A percentile compares a stretch with the other conserved stretches of the same genome.
phyloP scores from a whole-genome alignment of 2,329 filamentous ascomycete species.

The Fusarium coicis region DNA sequence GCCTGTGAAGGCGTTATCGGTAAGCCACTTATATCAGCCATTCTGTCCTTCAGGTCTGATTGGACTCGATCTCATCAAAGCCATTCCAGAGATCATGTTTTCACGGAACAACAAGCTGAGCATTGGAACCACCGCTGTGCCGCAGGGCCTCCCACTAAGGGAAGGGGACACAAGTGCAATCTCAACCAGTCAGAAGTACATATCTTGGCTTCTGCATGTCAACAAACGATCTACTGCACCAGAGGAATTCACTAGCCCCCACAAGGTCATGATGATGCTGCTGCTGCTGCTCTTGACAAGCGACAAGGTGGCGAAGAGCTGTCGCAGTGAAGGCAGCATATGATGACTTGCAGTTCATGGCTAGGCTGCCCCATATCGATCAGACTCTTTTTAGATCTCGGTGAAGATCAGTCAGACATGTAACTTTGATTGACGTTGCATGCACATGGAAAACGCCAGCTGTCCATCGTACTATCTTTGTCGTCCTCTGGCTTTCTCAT shows the following conservation, averaged over 20 bases:
- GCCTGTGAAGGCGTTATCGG: neutral
- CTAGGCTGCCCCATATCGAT: conserved; percentile 14
- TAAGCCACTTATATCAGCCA: conserved; percentile 6
- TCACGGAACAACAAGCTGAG: conserved; percentile 14
- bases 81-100: conserved; percentile 30
- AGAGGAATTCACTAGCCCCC: conserved; percentile 23
- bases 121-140: conserved; percentile 15
- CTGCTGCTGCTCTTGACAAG: neutral
- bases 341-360: conserved; percentile 23
- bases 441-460: conserved; percentile 33
- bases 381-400: conserved; percentile 20
- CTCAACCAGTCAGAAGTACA: conserved; percentile 34
- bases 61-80: conserved; percentile 34
- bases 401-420: conserved; percentile 22
- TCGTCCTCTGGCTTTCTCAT: conserved; percentile 22
- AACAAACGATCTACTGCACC: conserved; percentile 30
- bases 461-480: conserved; percentile 35
- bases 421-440: conserved; percentile 10
- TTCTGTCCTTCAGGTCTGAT: conserved; percentile 23
- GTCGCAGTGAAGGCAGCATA: neutral
- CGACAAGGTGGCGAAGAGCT: neutral
- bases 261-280: conserved; percentile 1
- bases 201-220: conserved; percentile 12
- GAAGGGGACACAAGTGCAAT: conserved; percentile 25
- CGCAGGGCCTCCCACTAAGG: conserved; percentile 14